A percentile compares a stretch with the other conserved stretches of the same genome.
Evolutionary conservation across 73 alveolate species (phyloP).

Genomic region (Tetrahymena borealis): DNA sequence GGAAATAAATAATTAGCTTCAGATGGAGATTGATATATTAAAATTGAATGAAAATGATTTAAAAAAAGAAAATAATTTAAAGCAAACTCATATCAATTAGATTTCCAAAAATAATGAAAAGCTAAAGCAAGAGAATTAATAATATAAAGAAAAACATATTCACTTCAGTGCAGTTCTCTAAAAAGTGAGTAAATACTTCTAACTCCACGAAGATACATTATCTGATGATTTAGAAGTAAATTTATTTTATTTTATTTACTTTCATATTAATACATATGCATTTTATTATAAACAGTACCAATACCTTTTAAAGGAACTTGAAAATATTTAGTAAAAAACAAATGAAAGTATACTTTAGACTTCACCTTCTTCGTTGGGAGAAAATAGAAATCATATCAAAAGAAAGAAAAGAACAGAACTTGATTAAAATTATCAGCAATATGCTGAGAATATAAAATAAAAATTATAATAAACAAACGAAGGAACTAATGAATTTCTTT

Average conservation of each 20-base stretch:
- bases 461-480: neutral
- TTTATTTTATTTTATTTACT: neutral
- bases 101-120: neutral
- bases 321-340: neutral
- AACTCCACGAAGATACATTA: neutral
- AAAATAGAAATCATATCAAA: neutral
- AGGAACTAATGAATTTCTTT: neutral
- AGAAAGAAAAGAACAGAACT: neutral
- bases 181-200: neutral
- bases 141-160: neutral
- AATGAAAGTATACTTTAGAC: neutral
- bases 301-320: neutral
- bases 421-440: neutral
- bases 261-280: neutral
- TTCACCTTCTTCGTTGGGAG: neutral
- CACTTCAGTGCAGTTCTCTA: neutral
- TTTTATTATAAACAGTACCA: neutral
- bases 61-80: neutral
- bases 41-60: neutral
- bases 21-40: neutral
- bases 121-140: neutral
- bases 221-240: neutral
- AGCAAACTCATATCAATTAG: neutral
- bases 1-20: neutral
- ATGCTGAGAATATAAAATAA: neutral